Conservation (phyloP, 345 rosid species). For the Populus davidiana region DNA sequence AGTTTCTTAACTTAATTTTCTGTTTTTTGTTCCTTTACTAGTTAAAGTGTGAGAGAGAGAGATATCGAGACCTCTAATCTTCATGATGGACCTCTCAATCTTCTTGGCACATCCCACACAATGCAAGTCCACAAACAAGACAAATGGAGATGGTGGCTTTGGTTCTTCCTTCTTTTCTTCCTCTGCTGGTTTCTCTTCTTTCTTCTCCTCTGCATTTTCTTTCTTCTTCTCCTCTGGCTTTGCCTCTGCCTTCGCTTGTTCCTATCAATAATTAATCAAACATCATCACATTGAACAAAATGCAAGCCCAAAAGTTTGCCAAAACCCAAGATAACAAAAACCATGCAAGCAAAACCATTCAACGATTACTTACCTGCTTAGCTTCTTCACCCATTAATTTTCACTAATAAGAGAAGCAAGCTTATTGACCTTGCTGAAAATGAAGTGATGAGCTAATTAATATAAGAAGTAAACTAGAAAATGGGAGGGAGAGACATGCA, state of each 20-base stretch:
- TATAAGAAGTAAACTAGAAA: neutral
- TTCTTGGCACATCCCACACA: conserved; percentile 93
- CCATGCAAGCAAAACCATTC: neutral
- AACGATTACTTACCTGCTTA: conserved; percentile 51
- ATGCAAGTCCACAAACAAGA: conserved; percentile 78
- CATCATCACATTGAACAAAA: neutral
- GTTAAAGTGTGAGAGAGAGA: neutral
- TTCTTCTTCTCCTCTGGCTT: conserved; percentile 33
- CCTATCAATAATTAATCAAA: conserved; percentile 16
- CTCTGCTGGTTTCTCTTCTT: conserved; percentile 23
- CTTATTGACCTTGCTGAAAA: neutral
- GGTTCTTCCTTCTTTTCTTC: conserved; percentile 37
- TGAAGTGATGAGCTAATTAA: neutral
- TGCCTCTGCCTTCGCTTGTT: conserved; percentile 36
- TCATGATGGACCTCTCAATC: conserved; percentile 72
- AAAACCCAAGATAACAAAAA: neutral
- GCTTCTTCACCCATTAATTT: conserved; percentile 67
- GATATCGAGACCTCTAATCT: conserved; percentile 55
- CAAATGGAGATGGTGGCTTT: conserved; percentile 60
- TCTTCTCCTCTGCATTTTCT: conserved; percentile 25
- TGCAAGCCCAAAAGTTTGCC: neutral
- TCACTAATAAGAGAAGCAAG: neutral
- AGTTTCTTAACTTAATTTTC: neutral
- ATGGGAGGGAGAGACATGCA: neutral
- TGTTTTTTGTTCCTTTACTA: neutral